Percentiles rank a stretch among this genome's conserved stretches.
Conservation (phyloP, 495 filamentous ascomycete species). For the Annulohypoxylon maeteangense region DNA sequence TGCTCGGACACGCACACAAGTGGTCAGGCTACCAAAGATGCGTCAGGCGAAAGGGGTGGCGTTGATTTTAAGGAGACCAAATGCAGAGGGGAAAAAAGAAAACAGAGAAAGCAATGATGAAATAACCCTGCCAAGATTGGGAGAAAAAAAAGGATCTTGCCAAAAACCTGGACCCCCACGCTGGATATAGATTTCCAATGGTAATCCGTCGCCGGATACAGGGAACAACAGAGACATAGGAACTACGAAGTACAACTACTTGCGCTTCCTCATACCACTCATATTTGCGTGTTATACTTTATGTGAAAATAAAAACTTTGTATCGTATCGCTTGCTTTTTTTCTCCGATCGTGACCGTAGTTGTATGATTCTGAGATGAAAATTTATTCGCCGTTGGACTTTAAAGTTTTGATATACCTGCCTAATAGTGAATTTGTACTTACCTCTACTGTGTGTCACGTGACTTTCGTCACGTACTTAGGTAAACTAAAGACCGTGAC, state of each 20-base stretch:
- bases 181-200: slow-evolving; percentile 50
- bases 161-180: slow-evolving; percentile 37
- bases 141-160: slow-evolving; percentile 41
- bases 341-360: neutral
- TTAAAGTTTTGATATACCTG: neutral
- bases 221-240: slow-evolving; percentile 39
- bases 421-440: neutral
- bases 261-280: slow-evolving; percentile 14
- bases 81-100: slow-evolving; percentile 29
- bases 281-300: slow-evolving; percentile 8
- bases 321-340: neutral
- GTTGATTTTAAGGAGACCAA: slow-evolving; percentile 37
- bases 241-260: slow-evolving; percentile 43
- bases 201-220: slow-evolving; percentile 51
- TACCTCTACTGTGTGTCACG: too few relatives aligned
- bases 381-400: neutral
- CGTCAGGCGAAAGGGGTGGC: slow-evolving; percentile 35
- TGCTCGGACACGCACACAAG: slow-evolving; percentile 30
- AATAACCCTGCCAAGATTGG: slow-evolving; percentile 41
- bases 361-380: neutral
- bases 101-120: slow-evolving; percentile 35
- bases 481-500: neutral
- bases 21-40: slow-evolving; percentile 47
- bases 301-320: slow-evolving; percentile 5
- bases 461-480: neutral